Evolutionary conservation across 2,329 filamentous ascomycete species (phyloP).

Genomic region (Cladobotryum protrusum): DNA sequence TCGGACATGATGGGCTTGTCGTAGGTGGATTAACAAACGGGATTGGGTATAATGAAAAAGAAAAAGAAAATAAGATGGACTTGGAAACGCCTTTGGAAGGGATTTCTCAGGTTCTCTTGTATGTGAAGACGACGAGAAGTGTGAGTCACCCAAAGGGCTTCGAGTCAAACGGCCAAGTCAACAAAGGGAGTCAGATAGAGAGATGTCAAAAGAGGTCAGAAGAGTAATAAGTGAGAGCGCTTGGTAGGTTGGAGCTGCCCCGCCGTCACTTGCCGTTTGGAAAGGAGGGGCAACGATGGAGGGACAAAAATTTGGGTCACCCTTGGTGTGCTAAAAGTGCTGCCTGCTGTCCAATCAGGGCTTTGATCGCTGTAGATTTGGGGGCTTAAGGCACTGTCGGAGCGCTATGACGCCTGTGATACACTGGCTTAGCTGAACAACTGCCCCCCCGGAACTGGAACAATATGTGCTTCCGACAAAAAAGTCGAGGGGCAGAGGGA

Average conservation of each 20-base stretch:
- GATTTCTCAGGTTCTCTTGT: too few relatives aligned
- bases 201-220: too few relatives aligned
- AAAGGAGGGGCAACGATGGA: constrained; percentile 15
- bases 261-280: constrained; percentile 12
- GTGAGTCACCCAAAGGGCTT: not conserved
- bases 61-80: not conserved
- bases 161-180: too few relatives aligned
- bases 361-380: not conserved
- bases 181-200: too few relatives aligned
- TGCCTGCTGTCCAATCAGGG: constrained; percentile 15
- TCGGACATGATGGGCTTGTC: not conserved
- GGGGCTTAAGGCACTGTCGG: constrained; percentile 1
- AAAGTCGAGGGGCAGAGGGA: constrained; percentile 22
- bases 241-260: constrained; percentile 14
- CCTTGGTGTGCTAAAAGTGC: not conserved
- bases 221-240: too few relatives aligned
- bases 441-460: constrained; percentile 19
- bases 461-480: constrained; percentile 22
- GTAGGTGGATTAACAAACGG: not conserved
- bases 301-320: constrained; percentile 14
- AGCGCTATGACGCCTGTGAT: not conserved
- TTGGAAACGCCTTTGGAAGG: too few relatives aligned
- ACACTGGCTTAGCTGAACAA: not conserved
- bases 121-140: not conserved
- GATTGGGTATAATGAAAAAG: not conserved